These are phyloP conservation scores for Penicillium flavigenum DNA, from an alignment of 495 filamentous ascomycete species.

Conservation along the genomic window DNA sequence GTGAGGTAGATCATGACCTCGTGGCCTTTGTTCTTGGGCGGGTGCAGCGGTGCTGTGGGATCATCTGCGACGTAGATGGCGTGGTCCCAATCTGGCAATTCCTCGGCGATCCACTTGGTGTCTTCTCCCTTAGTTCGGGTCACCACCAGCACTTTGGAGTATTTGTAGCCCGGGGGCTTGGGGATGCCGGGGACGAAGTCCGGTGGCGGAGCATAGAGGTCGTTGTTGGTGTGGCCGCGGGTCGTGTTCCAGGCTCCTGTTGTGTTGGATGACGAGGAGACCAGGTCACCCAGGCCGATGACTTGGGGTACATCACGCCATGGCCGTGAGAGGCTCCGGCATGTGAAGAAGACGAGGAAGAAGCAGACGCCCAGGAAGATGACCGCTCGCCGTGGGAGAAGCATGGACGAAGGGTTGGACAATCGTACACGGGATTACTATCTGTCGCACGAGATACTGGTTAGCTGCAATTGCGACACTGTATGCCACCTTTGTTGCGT, in stretches of 20 bases:
- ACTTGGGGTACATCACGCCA: constrained; percentile 37
- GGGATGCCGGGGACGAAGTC: constrained; percentile 41
- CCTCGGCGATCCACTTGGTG: constrained; percentile 57
- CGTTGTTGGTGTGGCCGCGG: constrained; percentile 17
- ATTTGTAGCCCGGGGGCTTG: constrained; percentile 43
- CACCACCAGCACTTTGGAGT: constrained; percentile 57
- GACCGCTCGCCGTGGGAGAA: constrained; percentile 38
- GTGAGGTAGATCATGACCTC: constrained; percentile 75
- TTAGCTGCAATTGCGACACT: background rate
- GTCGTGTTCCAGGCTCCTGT: constrained; percentile 27
- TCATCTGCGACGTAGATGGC: constrained; percentile 68
- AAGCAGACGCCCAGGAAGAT: constrained; percentile 42
- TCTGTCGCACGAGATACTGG: constrained; percentile 19
- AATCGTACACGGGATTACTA: constrained; percentile 14
- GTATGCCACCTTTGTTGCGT: background rate
- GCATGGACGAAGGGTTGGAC: constrained; percentile 30
- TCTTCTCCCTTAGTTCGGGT: constrained; percentile 57
- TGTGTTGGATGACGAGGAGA: constrained; percentile 21
- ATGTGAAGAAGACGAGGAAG: constrained; percentile 31
- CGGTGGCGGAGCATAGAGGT: constrained; percentile 35
- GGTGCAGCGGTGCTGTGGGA: constrained; percentile 57
- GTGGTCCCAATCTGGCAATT: constrained; percentile 55
- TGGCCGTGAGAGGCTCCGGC: constrained; percentile 35
- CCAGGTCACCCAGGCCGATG: constrained; percentile 39
- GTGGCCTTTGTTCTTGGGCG: constrained; percentile 72